Evolutionary conservation across 2,329 filamentous ascomycete species (phyloP).

Genomic region (Tolypocladium capitatum): DNA sequence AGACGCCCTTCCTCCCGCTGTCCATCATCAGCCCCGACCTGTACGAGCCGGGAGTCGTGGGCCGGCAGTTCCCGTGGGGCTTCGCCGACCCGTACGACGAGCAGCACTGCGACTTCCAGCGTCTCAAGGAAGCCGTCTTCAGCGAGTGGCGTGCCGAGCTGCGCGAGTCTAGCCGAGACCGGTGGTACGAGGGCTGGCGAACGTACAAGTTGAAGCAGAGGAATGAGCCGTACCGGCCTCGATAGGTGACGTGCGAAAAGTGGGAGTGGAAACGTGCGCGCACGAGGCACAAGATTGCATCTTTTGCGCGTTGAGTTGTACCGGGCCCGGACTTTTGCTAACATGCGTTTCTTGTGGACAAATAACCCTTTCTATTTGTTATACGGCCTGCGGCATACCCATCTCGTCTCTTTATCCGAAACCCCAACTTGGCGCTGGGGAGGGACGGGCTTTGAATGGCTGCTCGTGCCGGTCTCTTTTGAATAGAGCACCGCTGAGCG

Average conservation of each 20-base stretch:
- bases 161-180: constrained; percentile 76
- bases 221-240: constrained; percentile 24
- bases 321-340: not conserved
- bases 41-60: constrained; percentile 68
- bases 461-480: constrained; percentile 5
- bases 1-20: constrained; percentile 65
- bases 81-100: constrained; percentile 88
- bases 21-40: constrained; percentile 90
- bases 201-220: constrained; percentile 52
- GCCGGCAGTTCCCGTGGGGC: constrained; percentile 90
- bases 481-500: not conserved
- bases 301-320: not conserved
- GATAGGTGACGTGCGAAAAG: constrained; percentile 12
- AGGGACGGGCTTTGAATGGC: not conserved
- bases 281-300: not conserved
- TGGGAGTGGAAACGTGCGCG: not conserved
- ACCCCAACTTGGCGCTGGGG: not conserved
- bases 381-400: constrained; percentile 1
- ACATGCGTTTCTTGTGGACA: not conserved
- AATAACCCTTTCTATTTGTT: not conserved
- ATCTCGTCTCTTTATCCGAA: not conserved
- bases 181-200: constrained; percentile 95
- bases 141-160: constrained; percentile 85
- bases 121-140: constrained; percentile 85
- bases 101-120: constrained; percentile 85